These are phyloP conservation scores for Wickerhamiella bombiphila DNA, from an alignment of 805 yeast species.

Conservation along the genomic window DNA sequence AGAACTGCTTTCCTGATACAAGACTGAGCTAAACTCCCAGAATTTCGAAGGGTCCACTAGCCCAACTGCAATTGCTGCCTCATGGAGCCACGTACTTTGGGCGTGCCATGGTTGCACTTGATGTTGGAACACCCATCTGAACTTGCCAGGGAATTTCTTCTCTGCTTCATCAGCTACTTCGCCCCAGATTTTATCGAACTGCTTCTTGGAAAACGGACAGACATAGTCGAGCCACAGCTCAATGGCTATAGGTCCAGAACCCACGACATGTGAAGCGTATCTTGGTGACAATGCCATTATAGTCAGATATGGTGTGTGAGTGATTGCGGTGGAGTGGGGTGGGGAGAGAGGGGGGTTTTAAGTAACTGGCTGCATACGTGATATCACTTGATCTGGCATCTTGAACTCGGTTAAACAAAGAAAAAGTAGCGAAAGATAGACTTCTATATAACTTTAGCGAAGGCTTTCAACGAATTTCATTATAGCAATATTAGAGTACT, in stretches of 20 bases:
- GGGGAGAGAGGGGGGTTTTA: no score
- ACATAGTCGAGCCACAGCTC: constrained; percentile 23
- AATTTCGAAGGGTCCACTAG: constrained; percentile 35
- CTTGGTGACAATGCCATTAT: no score
- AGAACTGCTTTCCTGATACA: constrained; percentile 40
- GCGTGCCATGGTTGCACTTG: constrained; percentile 92
- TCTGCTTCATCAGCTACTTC: constrained; percentile 38
- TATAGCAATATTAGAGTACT: no score
- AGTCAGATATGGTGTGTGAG: no score
- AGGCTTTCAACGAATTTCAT: no score
- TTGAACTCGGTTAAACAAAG: no score
- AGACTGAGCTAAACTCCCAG: constrained; percentile 40
- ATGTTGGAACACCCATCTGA: constrained; percentile 51
- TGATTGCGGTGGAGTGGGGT: no score
- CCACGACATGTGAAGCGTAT: constrained; percentile 14
- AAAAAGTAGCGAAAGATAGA: no score
- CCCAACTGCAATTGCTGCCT: constrained; percentile 59
- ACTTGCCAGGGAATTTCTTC: constrained; percentile 32
- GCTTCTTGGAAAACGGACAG: constrained; percentile 59
- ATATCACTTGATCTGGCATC: no score
- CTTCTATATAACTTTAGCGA: no score
- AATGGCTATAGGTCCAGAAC: constrained; percentile 15
- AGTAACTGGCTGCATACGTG: no score
- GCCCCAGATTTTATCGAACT: constrained; percentile 40
- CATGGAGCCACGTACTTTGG: constrained; percentile 50